Base-by-base conservation (phyloP, 1,139 yeast genomes). In the Saccharomycopsis phalli region DNA sequence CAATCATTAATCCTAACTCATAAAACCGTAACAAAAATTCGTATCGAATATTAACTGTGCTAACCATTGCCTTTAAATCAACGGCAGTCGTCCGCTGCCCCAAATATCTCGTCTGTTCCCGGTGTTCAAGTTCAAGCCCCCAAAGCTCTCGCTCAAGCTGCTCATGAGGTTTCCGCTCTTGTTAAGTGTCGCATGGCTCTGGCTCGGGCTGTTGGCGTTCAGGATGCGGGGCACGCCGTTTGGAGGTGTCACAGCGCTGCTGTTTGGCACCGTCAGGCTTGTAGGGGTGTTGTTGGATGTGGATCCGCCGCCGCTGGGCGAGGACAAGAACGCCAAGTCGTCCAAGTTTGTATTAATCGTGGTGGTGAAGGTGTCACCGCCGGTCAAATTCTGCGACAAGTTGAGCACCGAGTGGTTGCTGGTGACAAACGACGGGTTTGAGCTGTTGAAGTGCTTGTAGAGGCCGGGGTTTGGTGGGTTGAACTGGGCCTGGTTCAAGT, bases 311-410 rank as follows among this genome's bases (percentile, higher is more conserved):
- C n/a, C n/a, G n/a, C n/a, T n/a, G n/a, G n/a, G n/a, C 5, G 4
- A 11, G 29, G 29, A 22, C 18, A 13, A 25, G 17, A 19, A n/a
- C 27, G 2, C 13, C 7, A 37, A 16, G 10, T 37, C 41, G 25
- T 37, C 41, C 17, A 37, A 19, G 10, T 20, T 14, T 7, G 28
- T 17, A 20, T 17, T 34, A 21, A 40, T 19, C 5, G 45, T 33
- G 4, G 42, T 38, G 1, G 46, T 36, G 16, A 39, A 41, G 20
- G 46, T 39, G 28, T 43, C 44, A 11, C 46, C 48, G 4, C 46
- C 48, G 10, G 48, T 45, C 28, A 45, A 37, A 22, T 45, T 45
- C 33, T 42, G 46, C 16, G 42, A 35, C 16, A 45, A 33, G 16
- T 33, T 42, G 26, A 37, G 11, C 41, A 42, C 27, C 25, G 43